Evolutionary conservation across 2,329 filamentous ascomycete species (phyloP).

Genomic region (Sporothrix variecibatus): DNA sequence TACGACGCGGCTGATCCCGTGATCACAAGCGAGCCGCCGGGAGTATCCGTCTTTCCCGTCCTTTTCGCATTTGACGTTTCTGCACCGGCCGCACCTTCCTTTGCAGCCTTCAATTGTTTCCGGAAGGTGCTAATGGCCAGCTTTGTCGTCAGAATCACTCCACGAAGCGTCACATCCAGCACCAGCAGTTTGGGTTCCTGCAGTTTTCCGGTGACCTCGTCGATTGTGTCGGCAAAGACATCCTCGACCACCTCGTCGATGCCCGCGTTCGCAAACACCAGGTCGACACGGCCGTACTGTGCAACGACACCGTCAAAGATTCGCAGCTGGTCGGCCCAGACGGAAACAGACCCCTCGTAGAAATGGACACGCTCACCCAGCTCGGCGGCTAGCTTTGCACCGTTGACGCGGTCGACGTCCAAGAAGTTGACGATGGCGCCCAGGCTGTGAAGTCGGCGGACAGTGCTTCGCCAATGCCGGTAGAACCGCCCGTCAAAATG

Average conservation of each 20-base stretch:
- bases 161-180: slow-evolving; percentile 16
- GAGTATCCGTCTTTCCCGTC: neutral
- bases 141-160: slow-evolving; percentile 17
- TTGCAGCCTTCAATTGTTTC: neutral
- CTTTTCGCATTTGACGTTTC: no score
- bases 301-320: slow-evolving; percentile 16
- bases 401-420: slow-evolving; percentile 6
- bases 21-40: slow-evolving; percentile 10
- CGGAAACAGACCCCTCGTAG: slow-evolving; percentile 17
- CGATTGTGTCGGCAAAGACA: slow-evolving; percentile 7
- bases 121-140: slow-evolving; percentile 19
- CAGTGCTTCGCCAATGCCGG: slow-evolving; percentile 21
- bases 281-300: slow-evolving; percentile 18
- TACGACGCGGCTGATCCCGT: slow-evolving; percentile 24
- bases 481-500: slow-evolving; percentile 19
- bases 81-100: neutral
- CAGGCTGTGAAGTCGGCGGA: neutral
- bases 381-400: neutral
- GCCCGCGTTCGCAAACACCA: slow-evolving; percentile 24
- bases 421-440: slow-evolving; percentile 16
- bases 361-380: slow-evolving; percentile 10
- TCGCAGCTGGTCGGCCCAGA: slow-evolving; percentile 21
- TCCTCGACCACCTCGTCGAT: slow-evolving; percentile 19
- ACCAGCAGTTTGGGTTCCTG: slow-evolving; percentile 11
- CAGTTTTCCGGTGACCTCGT: slow-evolving; percentile 2